Evolutionary conservation across 495 filamentous ascomycete species (phyloP), one percentile per base, ranked within the genome.

Genomic region (Tuber microsphaerosporum): DNA sequence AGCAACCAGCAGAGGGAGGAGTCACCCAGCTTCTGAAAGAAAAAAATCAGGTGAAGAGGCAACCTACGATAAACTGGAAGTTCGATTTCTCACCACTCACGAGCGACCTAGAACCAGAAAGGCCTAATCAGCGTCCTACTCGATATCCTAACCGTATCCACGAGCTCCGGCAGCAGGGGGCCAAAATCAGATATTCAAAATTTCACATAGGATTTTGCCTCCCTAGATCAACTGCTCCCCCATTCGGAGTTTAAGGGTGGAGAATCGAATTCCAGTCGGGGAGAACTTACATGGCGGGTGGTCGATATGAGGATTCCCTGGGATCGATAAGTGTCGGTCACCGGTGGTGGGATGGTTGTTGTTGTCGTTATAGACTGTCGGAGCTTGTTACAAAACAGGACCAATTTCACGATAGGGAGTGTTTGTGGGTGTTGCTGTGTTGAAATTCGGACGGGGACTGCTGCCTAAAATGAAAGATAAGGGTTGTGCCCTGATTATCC

Each of bases 71-170:
- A 88, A 90, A 93, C 86, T 93, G 91, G 87, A 93, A 93, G 89
- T 91, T 93, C 84, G 89, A 91, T 89, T 91, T 93, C 88, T 91
- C 90, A 85, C 89, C 88, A 78, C 76, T 82, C 71, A 83, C 81
- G 76, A 83, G 79, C 77, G 79, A 83, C 81, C 80, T 81, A 74
- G 79, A 48, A 72, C 71, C 68, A 69, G 61, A 31, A 34, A 65
- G 48, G 45, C 31, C 73, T 37, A 19, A 71, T 79, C 46, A 79
- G 76, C 45, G 45, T 46, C 39, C 37, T 9, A 51, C 37, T n/a
- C 51, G 1, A 70, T 70, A 22, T 10, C 56, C n/a, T 65, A 45
- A 44, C 20, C 12, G 8, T 6, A 68, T 43, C 45, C 76, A 42
- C 37, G 26, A 44, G 22, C 43, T 43, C 42, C 61, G 43, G 10